Conservation (phyloP, 225 moss, liverwort and hornwort species). For the Thuidium tamariscinum region DNA sequence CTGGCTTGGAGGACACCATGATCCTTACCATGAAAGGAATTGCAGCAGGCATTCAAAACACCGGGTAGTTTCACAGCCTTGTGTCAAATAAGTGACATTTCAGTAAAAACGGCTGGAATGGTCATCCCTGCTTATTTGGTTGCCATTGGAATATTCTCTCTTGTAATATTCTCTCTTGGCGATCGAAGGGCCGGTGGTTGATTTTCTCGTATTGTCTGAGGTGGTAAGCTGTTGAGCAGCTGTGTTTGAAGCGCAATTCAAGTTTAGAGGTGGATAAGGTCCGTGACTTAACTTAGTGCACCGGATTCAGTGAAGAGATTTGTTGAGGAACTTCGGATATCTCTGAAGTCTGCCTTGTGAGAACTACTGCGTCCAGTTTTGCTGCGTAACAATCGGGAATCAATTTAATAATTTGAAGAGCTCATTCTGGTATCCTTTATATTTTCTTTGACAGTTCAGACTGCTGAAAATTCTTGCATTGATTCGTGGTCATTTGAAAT, state of each 20-base stretch:
- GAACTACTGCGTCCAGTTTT: background rate
- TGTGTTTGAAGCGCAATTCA: background rate
- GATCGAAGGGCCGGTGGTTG: background rate
- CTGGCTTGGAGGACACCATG: slow-evolving; percentile 50
- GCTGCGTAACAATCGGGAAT: background rate
- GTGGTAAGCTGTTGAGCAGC: background rate
- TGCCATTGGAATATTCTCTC: background rate
- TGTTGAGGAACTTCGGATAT: background rate
- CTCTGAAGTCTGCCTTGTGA: background rate
- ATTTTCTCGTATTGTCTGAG: background rate
- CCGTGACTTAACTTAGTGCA: background rate
- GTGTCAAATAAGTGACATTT: background rate
- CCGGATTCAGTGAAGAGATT: background rate
- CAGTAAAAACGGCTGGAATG: background rate
- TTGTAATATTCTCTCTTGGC: background rate
- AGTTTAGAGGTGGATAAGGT: background rate
- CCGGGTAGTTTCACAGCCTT: slow-evolving; percentile 16
- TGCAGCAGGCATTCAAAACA: slow-evolving; percentile 62
- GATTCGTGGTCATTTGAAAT: too few species aligned
- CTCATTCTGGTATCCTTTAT: background rate
- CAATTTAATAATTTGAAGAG: background rate
- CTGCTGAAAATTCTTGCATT: background rate
- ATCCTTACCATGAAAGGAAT: slow-evolving; percentile 66
- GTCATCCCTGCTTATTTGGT: background rate
- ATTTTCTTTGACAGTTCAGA: background rate